Evolutionary conservation across 164 flowering plant species (phyloP).

Genomic region (Liquidambar formosana): DNA sequence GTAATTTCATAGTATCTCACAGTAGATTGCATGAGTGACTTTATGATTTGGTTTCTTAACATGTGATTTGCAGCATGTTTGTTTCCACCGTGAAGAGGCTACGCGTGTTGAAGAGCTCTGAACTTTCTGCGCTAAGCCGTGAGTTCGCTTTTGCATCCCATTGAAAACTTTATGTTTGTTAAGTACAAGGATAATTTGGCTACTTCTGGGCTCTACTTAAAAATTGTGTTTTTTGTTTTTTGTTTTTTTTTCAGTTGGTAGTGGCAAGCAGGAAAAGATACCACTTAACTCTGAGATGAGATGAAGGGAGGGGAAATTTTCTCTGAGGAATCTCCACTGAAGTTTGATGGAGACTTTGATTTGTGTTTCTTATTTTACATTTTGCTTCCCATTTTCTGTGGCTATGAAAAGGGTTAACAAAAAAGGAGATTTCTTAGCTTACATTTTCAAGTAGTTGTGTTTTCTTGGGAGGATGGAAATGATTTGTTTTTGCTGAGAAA

Average conservation of each 20-base stretch:
- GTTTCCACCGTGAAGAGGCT: slow-evolving; percentile 74
- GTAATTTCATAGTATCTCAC: neutral
- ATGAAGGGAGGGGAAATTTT: slow-evolving; percentile 8
- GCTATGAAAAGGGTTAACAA: neutral
- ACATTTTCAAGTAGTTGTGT: neutral
- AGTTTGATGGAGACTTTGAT: slow-evolving; percentile 5
- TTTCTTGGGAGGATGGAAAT: neutral
- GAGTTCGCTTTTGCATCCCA: slow-evolving; percentile 29
- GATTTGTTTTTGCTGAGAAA: neutral
- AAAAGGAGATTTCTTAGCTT: neutral
- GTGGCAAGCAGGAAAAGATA: slow-evolving; percentile 28
- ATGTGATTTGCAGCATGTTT: slow-evolving; percentile 58
- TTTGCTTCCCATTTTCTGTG: slow-evolving; percentile 9
- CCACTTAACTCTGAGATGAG: slow-evolving; percentile 13
- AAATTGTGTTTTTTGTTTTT: neutral
- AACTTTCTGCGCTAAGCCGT: slow-evolving; percentile 45
- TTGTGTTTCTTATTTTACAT: slow-evolving; percentile 11
- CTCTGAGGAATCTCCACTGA: neutral
- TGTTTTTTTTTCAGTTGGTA: slow-evolving; percentile 27
- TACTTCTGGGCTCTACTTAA: neutral
- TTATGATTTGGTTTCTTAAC: neutral
- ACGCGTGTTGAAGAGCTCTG: slow-evolving; percentile 75
- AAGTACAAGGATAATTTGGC: too few species aligned
- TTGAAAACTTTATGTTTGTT: too few species aligned
- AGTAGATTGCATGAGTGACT: neutral